phyloP scores from a whole-genome alignment of 805 yeast species.

The Blastobotrys mokoenaii region DNA sequence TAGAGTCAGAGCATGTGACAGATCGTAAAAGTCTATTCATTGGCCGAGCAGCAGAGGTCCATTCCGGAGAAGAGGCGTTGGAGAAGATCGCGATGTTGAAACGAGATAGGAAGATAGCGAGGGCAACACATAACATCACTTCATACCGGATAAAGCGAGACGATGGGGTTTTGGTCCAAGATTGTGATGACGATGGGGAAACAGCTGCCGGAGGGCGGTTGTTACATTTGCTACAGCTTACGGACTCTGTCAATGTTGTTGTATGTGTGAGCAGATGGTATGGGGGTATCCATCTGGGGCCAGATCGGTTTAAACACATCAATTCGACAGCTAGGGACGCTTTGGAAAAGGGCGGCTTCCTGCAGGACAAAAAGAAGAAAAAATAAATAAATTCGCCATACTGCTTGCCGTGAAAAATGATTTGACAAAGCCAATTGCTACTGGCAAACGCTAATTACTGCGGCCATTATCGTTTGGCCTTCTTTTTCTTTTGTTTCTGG shows the following conservation, averaged over 20 bases:
- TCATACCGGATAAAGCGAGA: conserved; percentile 71
- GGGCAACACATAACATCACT: conserved; percentile 72
- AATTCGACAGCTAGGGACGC: conserved; percentile 85
- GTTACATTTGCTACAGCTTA: conserved; percentile 56
- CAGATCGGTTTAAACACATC: conserved; percentile 85
- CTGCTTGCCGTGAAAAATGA: too few species aligned
- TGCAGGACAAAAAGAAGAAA: conserved; percentile 29
- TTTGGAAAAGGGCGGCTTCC: conserved; percentile 53
- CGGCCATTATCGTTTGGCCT: background rate
- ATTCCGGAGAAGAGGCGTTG: conserved; percentile 60
- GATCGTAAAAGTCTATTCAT: conserved; percentile 84
- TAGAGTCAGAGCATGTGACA: conserved; percentile 60
- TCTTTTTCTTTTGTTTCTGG: conserved; percentile 3
- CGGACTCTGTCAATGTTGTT: conserved; percentile 74
- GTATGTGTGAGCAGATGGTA: conserved; percentile 89
- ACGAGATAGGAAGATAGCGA: conserved; percentile 56
- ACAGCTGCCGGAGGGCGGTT: conserved; percentile 89
- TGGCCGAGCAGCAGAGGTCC: conserved; percentile 59
- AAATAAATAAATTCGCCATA: background rate
- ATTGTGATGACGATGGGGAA: conserved; percentile 96
- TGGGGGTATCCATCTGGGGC: conserved; percentile 87
- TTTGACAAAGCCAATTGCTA: too few species aligned
- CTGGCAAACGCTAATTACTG: too few species aligned
- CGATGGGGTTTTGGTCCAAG: conserved; percentile 56
- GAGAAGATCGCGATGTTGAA: conserved; percentile 43